A percentile compares a stretch with the other conserved stretches of the same genome.
phyloP scores from a whole-genome alignment of 176 grass and related monocot species.

The Areca catechu region DNA sequence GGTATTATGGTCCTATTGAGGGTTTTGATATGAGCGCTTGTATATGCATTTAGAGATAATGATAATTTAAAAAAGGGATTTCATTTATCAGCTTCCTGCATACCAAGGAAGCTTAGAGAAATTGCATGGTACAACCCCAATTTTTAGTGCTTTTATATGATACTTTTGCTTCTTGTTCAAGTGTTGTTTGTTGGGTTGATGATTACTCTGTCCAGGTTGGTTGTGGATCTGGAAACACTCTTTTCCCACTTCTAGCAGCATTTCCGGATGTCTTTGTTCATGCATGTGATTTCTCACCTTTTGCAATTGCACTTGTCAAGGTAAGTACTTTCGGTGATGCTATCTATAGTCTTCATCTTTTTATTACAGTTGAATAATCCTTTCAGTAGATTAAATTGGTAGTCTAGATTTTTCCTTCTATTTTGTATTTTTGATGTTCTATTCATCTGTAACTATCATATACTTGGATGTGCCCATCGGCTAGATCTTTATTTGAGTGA shows the following conservation, averaged over 20 bases:
- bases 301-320: conserved; percentile 11
- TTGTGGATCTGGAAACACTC: conserved; percentile 16
- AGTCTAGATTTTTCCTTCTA: not conserved
- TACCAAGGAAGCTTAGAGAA: not conserved
- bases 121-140: not conserved
- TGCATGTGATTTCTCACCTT: conserved; percentile 20
- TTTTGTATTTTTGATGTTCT: too few species aligned
- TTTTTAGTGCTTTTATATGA: not conserved
- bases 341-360: not conserved
- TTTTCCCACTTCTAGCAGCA: conserved; percentile 15
- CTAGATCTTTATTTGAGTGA: too few species aligned
- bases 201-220: not conserved
- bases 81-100: not conserved
- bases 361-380: too few species aligned
- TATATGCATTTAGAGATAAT: too few species aligned
- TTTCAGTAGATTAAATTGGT: not conserved
- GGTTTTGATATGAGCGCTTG: too few species aligned
- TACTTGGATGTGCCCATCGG: too few species aligned
- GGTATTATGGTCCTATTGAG: too few species aligned
- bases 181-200: not conserved
- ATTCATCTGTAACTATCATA: too few species aligned
- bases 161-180: not conserved
- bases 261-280: conserved; percentile 21
- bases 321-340: not conserved
- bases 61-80: not conserved